Conservation (phyloP, 208 protist species). For the Angomonas ambiguus region DNA sequence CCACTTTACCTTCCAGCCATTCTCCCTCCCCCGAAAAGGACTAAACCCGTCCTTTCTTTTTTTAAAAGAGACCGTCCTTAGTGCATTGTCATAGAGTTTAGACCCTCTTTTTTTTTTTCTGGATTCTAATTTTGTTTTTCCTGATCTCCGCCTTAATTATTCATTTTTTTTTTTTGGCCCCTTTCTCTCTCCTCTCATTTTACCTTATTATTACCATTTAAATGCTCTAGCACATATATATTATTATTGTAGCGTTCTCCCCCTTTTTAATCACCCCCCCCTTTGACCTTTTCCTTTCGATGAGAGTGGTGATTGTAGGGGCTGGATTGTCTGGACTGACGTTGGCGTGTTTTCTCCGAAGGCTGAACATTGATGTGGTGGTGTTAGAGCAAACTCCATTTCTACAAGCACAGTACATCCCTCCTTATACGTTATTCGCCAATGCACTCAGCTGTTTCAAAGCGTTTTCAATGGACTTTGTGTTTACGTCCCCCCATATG, state of each 20-base stretch:
- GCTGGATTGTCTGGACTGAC: conserved; percentile 80
- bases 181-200: not conserved
- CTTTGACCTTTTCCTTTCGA: conserved; percentile 12
- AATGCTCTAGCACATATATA: too few relatives aligned
- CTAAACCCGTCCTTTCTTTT: conserved; percentile 5
- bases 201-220: not conserved
- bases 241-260: not conserved
- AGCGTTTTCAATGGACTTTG: conserved; percentile 71
- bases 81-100: not conserved
- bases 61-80: too few relatives aligned
- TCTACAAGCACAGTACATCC: conserved; percentile 50
- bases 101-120: not conserved
- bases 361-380: conserved; percentile 83
- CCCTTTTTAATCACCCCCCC: too few relatives aligned
- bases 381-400: conserved; percentile 79
- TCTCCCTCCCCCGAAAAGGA: too few relatives aligned
- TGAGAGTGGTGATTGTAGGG: conserved; percentile 86
- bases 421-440: conserved; percentile 73
- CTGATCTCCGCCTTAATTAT: conserved; percentile 1
- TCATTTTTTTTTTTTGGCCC: conserved; percentile 11
- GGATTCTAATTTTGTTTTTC: conserved; percentile 1
- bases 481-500: conserved; percentile 37
- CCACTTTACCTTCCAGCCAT: not conserved
- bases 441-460: conserved; percentile 89
- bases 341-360: conserved; percentile 68